Percentiles rank a stretch among this genome's conserved stretches.
Conservation (phyloP, 306 rosid genomes). For the Gillenia trifoliata region DNA sequence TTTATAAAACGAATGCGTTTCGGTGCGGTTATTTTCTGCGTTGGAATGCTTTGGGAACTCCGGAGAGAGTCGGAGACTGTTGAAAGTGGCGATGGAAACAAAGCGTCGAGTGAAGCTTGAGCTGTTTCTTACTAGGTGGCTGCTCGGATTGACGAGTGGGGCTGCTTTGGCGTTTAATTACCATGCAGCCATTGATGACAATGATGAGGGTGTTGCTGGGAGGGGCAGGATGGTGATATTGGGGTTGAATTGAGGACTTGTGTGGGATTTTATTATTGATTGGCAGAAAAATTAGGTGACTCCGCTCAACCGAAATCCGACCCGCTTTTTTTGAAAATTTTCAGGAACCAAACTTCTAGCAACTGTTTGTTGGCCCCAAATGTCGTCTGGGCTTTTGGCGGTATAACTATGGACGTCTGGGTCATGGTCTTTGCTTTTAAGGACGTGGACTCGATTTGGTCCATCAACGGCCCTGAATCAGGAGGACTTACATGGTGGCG, state of each 20-base stretch:
- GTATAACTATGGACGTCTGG: background rate
- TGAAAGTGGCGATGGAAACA: slow-evolving; percentile 39
- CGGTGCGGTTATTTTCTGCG: background rate
- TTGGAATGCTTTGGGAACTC: slow-evolving; percentile 46
- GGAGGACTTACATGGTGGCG: background rate
- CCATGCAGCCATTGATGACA: slow-evolving; percentile 9
- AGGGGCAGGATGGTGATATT: slow-evolving; percentile 3
- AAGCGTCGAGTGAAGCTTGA: slow-evolving; percentile 9
- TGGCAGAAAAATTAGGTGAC: background rate
- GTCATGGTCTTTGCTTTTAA: background rate
- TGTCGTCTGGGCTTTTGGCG: background rate
- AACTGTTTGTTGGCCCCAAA: background rate
- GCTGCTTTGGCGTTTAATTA: background rate
- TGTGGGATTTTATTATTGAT: background rate
- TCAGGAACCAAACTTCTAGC: background rate
- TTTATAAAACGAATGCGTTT: background rate
- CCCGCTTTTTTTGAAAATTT: background rate
- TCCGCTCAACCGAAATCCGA: background rate
- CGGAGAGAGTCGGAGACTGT: slow-evolving; percentile 26
- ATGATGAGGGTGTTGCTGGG: background rate
- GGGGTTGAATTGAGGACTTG: background rate
- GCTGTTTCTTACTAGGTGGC: background rate
- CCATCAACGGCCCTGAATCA: background rate
- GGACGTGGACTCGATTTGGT: background rate
- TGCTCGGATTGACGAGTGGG: background rate